Evolutionary conservation across 2,329 filamentous ascomycete species (phyloP), one percentile per base, ranked within the genome.

Genomic region (Colletotrichum filicis): DNA sequence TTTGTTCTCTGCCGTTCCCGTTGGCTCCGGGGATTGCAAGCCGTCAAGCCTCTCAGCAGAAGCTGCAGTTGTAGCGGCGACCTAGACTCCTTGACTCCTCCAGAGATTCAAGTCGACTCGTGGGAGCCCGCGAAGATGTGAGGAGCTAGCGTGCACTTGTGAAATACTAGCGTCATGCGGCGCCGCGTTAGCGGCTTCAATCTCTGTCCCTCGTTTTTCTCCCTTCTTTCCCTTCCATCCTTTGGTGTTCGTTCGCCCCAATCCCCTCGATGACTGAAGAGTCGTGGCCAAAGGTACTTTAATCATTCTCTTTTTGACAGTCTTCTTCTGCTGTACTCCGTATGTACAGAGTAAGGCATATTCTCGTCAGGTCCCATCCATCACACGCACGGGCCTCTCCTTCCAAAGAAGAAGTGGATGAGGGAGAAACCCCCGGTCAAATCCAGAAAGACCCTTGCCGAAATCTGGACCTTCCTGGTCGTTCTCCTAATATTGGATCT

Each of bases 401-500:
- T 19, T 26, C 11, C 22, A 32, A 46, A 16, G 42, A 52, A 24
- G 7, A n/a, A 52, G 37, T 42, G 37, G 37, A 42, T 26, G 60
- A 32, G 26, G 58, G n/a, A 19, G 9, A 22, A 62, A 7, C 24
- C 60, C 60, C 46, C 32, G 46, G 32, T 35, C 24, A 24, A 46
- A 46, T 32, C 16, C 19, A 61, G 65, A 32, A 35, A 22, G 28
- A 46, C 35, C 65, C 55, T 16, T 28, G 24, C 56, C 56, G 24
- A 30, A 52, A 32, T 30, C 42, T 32, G 52, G 9, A 32, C 19
- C 24, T 42, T 19, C 66, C 52, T 56, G 42, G 42, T 61, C 62
- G 42, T 22, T n/a, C 42, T 22, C 42, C 55, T 55, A 67, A 67
- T 49, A 66, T 71, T 71, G 68, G 7, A 14, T 28, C 49, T n/a